Conservation (phyloP, 495 filamentous ascomycete species). For the Neurospora sp. region DNA sequence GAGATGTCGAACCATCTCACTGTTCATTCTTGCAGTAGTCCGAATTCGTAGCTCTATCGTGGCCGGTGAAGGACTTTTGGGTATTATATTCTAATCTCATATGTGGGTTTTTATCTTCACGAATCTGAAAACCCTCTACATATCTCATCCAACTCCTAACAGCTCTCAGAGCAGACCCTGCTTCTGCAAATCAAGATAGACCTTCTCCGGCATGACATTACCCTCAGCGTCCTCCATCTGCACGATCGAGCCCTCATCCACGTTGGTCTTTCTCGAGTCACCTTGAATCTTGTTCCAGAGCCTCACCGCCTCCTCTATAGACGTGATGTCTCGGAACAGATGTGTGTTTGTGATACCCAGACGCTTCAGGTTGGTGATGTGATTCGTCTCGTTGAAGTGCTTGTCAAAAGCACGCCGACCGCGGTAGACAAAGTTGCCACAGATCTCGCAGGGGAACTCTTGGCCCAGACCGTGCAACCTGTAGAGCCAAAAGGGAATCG, state of each 20-base stretch:
- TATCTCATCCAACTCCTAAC: neutral
- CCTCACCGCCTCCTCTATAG: slow-evolving; percentile 74
- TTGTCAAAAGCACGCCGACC: slow-evolving; percentile 93
- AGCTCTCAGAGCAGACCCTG: slow-evolving; percentile 51
- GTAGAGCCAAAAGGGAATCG: slow-evolving; percentile 98
- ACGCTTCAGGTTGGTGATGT: slow-evolving; percentile 88
- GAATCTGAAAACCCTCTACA: neutral
- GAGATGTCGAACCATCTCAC: neutral
- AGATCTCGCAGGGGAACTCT: slow-evolving; percentile 92
- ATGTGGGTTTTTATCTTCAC: neutral
- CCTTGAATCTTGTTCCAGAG: slow-evolving; percentile 90
- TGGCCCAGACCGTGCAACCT: slow-evolving; percentile 92
- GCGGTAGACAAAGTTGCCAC: slow-evolving; percentile 97
- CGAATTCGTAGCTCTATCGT: neutral
- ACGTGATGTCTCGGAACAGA: slow-evolving; percentile 87
- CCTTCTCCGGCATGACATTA: slow-evolving; percentile 97
- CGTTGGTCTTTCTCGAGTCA: slow-evolving; percentile 70
- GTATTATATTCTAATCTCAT: neutral
- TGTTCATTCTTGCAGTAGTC: neutral
- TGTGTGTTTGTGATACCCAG: slow-evolving; percentile 87
- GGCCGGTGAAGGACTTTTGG: neutral
- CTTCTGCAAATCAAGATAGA: slow-evolving; percentile 78
- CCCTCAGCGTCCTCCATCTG: slow-evolving; percentile 98
- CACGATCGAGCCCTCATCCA: slow-evolving; percentile 69
- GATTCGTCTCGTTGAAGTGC: slow-evolving; percentile 88